These are phyloP conservation scores for Perilla frutescens DNA, from an alignment of 257 asterid species.

Conservation along the genomic window DNA sequence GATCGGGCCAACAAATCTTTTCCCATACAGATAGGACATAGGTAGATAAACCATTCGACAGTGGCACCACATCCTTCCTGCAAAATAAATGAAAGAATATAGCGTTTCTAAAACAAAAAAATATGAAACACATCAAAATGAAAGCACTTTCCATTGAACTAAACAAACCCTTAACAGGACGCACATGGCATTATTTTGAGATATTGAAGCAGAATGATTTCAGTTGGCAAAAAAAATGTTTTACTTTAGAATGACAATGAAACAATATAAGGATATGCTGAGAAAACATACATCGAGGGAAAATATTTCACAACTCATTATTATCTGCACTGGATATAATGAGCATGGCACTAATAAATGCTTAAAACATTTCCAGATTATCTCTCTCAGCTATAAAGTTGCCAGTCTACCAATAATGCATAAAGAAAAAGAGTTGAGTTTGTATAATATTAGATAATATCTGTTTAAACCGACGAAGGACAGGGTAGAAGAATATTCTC, in stretches of 20 bases:
- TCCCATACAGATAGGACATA: constrained; percentile 94
- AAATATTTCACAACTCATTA: background rate
- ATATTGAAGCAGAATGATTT: constrained; percentile 18
- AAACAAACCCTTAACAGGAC: constrained; percentile 1
- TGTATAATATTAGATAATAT: constrained; percentile 10
- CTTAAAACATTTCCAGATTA: background rate
- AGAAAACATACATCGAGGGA: background rate
- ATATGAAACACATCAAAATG: background rate
- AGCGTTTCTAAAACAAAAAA: constrained; percentile 28
- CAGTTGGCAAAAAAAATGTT: background rate
- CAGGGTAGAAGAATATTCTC: background rate
- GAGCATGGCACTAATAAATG: background rate
- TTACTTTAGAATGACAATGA: background rate
- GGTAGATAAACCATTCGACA: constrained; percentile 99
- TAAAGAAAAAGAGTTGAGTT: constrained; percentile 10
- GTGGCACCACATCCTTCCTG: constrained; percentile 99
- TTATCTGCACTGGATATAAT: background rate
- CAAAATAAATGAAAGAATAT: constrained; percentile 35
- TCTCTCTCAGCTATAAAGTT: constrained; percentile 12
- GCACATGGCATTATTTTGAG: constrained; percentile 9
- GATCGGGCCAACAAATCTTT: constrained; percentile 88
- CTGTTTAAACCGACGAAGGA: constrained; percentile 23
- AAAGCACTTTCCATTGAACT: constrained; percentile 10
- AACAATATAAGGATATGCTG: constrained; percentile 1
- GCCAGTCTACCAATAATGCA: constrained; percentile 24